These are phyloP conservation scores for Petunia axillaris DNA, from an alignment of 257 asterid genomes.

Conservation along the genomic window DNA sequence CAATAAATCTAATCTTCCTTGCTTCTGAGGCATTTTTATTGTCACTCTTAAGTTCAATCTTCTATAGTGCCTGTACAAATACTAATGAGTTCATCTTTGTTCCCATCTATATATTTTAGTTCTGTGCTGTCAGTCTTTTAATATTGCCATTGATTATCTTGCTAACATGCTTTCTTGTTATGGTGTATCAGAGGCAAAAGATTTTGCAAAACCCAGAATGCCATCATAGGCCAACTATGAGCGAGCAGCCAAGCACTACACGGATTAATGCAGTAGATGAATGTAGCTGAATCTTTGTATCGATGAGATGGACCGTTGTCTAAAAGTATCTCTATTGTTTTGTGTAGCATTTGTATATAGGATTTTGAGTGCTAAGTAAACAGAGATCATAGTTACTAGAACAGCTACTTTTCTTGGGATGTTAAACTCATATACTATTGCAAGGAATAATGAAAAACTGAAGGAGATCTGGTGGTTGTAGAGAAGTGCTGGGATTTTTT, in stretches of 20 bases:
- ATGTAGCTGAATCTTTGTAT: background rate
- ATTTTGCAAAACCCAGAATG: constrained; percentile 26
- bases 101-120: background rate
- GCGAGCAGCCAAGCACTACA: background rate
- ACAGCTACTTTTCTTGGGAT: background rate
- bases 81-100: background rate
- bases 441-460: background rate
- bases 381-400: background rate
- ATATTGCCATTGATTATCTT: background rate
- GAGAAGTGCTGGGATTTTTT: too few species aligned
- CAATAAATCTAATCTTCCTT: background rate
- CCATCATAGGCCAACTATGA: constrained; percentile 22
- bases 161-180: constrained; percentile 15
- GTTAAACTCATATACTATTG: background rate
- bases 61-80: background rate
- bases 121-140: background rate
- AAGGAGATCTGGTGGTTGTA: background rate
- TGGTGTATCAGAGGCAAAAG: constrained; percentile 39
- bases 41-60: background rate
- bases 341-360: background rate
- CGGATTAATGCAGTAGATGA: constrained; percentile 14
- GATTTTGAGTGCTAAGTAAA: constrained; percentile 4
- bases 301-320: background rate
- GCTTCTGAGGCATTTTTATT: background rate
- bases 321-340: background rate